Base-by-base conservation (phyloP, 1,284 basidiomycete genomes). In the Kalmanozyma brasiliensis region DNA sequence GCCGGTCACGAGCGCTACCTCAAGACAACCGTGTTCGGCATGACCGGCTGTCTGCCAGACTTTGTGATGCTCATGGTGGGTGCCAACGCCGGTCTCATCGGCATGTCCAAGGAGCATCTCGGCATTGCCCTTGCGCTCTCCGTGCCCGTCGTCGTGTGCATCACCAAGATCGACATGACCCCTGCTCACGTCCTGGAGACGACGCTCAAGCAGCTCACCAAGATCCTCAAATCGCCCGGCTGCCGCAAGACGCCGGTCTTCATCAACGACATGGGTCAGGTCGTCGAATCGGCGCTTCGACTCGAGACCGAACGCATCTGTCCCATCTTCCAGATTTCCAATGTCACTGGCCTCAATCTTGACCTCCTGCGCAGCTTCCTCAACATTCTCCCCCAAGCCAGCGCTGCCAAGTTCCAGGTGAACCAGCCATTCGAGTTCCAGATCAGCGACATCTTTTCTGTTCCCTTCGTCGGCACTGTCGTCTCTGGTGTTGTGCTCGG, bases 91-190 rank as follows among this genome's bases (percentile, higher is more conserved):
- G 87, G 87, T 1, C 83, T 98, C 45, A 96, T 98, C 59, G 96
- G 96, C 42, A 98, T 98, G 95, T 94, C 92, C 24, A 97, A 98
- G 82, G 84, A 84, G 58, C 95, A 98, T 83, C 85, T 98, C 13
- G 93, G 95, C 1, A 94, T 98, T 55, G 90, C 95, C 0, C 85
- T 99, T 0, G 95, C 95, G 1, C 85, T 99, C 43, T 92, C 90
- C 73, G 91, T 98, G 1, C 95, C 95, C 1, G 90, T 99, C 32
- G 89, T 94, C 5, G 91, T 96, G 24, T 93, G 93, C 82, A 90
- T 98, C 48, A 97, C 94, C 14, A 98, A 98, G 91, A 92, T 95
- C 78, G 96, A 98, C 83, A 98, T 97, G 95, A 97, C 94, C 0
- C 95, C 95, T 1, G 87, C 90, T 14, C 92, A 96, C 69, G 90